Evolutionary conservation across 768 basidiomycete species (phyloP).

Genomic region (Brasilioporus rufonigricans): DNA sequence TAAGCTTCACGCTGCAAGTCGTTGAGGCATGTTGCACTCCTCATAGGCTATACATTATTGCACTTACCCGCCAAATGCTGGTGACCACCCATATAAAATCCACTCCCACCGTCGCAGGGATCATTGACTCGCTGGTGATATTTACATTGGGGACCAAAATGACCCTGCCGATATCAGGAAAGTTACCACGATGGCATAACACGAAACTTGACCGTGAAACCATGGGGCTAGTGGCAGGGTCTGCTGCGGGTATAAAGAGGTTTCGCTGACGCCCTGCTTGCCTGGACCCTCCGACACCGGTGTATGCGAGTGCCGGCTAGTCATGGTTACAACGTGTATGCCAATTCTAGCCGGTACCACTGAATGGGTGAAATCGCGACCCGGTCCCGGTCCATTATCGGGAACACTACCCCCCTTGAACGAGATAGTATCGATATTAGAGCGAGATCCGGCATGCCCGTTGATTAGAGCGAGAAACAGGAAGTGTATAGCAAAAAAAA

Average conservation of each 20-base stretch:
- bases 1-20: background rate
- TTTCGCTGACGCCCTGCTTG: background rate
- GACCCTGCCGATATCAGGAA: background rate
- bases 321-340: background rate
- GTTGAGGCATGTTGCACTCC: slow-evolving; percentile 3
- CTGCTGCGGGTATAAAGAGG: slow-evolving; percentile 4
- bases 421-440: background rate
- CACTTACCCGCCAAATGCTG: background rate
- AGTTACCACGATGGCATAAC: background rate
- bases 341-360: background rate
- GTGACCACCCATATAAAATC: background rate
- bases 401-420: background rate
- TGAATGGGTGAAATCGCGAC: background rate
- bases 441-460: background rate
- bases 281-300: background rate
- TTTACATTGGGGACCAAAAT: slow-evolving; percentile 1
- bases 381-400: background rate
- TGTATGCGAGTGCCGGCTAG: background rate
- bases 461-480: background rate
- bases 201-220: slow-evolving; percentile 6
- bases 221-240: background rate
- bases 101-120: background rate
- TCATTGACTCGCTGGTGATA: background rate
- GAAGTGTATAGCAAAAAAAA: background rate
- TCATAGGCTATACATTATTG: background rate